A percentile compares a stretch with the other conserved stretches of the same genome.
Evolutionary conservation across 2,329 filamentous ascomycete genomes (phyloP).

Genomic region (Nothomitra cinnamomea): DNA sequence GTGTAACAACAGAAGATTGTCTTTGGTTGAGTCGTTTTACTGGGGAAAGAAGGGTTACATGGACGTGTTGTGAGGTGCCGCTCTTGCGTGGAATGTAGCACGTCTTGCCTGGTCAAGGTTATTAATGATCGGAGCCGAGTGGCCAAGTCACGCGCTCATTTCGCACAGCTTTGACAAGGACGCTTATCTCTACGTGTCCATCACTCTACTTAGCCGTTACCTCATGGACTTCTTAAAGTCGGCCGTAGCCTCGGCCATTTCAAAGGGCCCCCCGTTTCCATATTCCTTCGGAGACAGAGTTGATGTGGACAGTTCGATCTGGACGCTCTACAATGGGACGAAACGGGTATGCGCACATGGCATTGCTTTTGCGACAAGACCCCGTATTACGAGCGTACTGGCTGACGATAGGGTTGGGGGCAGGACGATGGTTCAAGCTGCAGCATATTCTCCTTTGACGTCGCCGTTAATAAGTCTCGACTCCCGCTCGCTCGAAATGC

Average conservation of each 20-base stretch:
- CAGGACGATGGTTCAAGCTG: conserved; percentile 89
- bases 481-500: conserved; percentile 85
- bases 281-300: conserved; percentile 88
- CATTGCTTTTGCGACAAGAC: background rate
- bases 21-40: background rate
- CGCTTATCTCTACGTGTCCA: background rate
- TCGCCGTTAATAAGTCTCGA: conserved; percentile 60
- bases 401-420: background rate
- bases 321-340: conserved; percentile 90
- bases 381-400: background rate
- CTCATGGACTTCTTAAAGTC: conserved; percentile 96
- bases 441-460: conserved; percentile 94
- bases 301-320: conserved; percentile 84
- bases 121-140: background rate
- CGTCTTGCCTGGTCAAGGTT: background rate
- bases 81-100: background rate
- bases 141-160: conserved; percentile 1
- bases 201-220: background rate
- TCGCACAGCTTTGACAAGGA: too few species aligned
- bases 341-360: conserved; percentile 48
- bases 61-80: background rate
- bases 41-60: background rate
- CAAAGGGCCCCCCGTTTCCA: conserved; percentile 82
- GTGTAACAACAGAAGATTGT: background rate
- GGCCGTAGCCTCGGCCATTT: conserved; percentile 89